Evolutionary conservation across 208 protist species (phyloP), one percentile per base, ranked within the genome.

Genomic region (Angomonas deanei): DNA sequence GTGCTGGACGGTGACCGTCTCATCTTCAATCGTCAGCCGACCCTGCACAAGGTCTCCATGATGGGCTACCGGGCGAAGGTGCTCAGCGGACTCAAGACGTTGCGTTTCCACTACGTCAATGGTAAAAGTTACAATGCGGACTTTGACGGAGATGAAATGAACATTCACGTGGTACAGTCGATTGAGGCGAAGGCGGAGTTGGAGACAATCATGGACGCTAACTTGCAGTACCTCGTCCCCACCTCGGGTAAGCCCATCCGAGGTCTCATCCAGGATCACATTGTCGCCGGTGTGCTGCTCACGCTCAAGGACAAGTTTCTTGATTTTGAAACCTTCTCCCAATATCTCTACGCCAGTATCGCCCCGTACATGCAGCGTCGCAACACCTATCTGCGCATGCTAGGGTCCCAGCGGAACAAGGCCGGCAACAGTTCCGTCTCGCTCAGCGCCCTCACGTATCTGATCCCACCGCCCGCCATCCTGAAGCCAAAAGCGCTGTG

Each of bases 111-210:
- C 83, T 99, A 99, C 84, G 96, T 98, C 36, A 99, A 99, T 84
- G 99, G 99, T 80, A 99, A 98, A 70, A 97, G 97, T n/a, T 99
- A 99, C 87, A 99, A 99, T 79, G 99, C 99, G 11, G 99, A 99
- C 88, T 99, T 99, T 79, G 99, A 99, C 88, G 99, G 99, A 28
- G 99, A 99, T 85, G 99, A 99, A 80, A 99, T 99, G 96, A 99
- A 99, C 89, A 71, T 99, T 28, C 98, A 99, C 78, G 91, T 99
- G 4, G 98, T 98, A 56, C 98, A 99, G 82, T 94, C 80, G 59
- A 30, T 97, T 11, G 76, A 96, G 70, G 92, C 96, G 17, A 80
- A 91, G 53, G 86, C 96, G 24, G 98, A 99, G 86, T 86, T 98
- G 11, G 80, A 93, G 60, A 78, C 76, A 23, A 75, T 99, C 48